phyloP scores from a whole-genome alignment of 441 rosid species.

The Mallotus repandus region DNA sequence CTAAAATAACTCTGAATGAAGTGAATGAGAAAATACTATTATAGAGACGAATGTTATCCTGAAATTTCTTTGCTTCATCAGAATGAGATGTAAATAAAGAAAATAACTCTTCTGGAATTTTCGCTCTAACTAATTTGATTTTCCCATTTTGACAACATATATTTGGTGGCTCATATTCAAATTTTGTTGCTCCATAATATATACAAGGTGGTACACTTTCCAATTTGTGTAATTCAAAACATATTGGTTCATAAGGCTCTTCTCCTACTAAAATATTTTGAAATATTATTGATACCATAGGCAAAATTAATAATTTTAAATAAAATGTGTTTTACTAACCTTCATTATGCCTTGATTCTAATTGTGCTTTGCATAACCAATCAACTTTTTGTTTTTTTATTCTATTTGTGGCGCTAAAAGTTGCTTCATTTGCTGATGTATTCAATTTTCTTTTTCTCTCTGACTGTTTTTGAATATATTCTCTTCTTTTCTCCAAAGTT shows the following conservation, averaged over 20 bases:
- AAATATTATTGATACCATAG: not conserved
- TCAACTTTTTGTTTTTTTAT: not conserved
- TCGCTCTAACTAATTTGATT: not conserved
- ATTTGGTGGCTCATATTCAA: not conserved
- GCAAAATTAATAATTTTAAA: too few relatives aligned
- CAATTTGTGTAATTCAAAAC: not conserved
- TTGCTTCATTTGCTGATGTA: too few relatives aligned
- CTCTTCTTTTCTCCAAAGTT: too few relatives aligned
- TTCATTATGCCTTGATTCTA: not conserved
- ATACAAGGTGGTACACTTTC: not conserved
- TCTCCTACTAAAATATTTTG: not conserved
- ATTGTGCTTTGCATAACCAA: not conserved
- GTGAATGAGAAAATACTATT: not conserved
- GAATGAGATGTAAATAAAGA: not conserved
- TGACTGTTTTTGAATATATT: too few relatives aligned
- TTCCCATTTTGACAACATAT: not conserved
- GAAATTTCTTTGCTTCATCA: not conserved
- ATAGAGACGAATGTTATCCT: not conserved
- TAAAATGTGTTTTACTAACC: too few relatives aligned
- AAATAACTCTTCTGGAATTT: not conserved
- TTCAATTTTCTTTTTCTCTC: too few relatives aligned
- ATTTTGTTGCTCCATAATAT: not conserved
- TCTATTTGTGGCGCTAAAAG: too few relatives aligned
- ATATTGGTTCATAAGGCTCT: not conserved
- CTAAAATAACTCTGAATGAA: not conserved